phyloP scores from a whole-genome alignment of 2,329 filamentous ascomycete species.

The Exophiala sp. region DNA sequence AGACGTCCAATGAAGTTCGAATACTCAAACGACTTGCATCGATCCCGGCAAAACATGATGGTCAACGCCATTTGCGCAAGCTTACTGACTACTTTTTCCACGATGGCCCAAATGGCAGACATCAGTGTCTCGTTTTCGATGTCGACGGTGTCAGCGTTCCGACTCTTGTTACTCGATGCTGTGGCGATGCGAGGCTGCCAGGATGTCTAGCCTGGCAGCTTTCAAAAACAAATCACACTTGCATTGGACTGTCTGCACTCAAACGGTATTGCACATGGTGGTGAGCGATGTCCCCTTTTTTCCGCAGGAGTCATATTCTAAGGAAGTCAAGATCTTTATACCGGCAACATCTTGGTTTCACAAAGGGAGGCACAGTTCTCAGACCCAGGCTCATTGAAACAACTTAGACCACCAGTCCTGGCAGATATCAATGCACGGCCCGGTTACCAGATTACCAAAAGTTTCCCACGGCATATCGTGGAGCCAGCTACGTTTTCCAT shows the following conservation, averaged over 20 bases:
- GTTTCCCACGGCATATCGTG: slow-evolving; percentile 19
- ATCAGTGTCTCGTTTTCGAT: slow-evolving; percentile 28
- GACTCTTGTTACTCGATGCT: slow-evolving; percentile 16
- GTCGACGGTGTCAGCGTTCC: slow-evolving; percentile 25
- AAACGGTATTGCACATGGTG: slow-evolving; percentile 21
- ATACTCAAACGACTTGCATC: slow-evolving; percentile 15
- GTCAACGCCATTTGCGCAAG: slow-evolving; percentile 11
- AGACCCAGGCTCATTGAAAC: slow-evolving; percentile 14
- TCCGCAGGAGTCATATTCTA: slow-evolving; percentile 5
- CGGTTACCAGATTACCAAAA: slow-evolving; percentile 13
- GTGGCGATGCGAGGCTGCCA: slow-evolving; percentile 16
- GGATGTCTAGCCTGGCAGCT: slow-evolving; percentile 20
- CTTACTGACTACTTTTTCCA: slow-evolving; percentile 24
- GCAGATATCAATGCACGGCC: slow-evolving; percentile 8
- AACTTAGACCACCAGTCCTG: slow-evolving; percentile 12
- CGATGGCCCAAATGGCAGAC: slow-evolving; percentile 28
- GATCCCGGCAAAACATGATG: slow-evolving; percentile 13
- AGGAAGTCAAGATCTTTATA: slow-evolving; percentile 19
- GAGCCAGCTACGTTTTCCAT: slow-evolving; percentile 11
- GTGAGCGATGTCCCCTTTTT: slow-evolving; percentile 11
- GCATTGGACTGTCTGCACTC: slow-evolving; percentile 23
- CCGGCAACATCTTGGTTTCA: slow-evolving; percentile 23
- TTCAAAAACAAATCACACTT: slow-evolving; percentile 22
- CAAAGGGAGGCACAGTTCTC: slow-evolving; percentile 8
- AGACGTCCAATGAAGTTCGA: slow-evolving; percentile 11